phyloP scores from a whole-genome alignment of 192 early-diverging fungal species.

The Backusella psychrophila region DNA sequence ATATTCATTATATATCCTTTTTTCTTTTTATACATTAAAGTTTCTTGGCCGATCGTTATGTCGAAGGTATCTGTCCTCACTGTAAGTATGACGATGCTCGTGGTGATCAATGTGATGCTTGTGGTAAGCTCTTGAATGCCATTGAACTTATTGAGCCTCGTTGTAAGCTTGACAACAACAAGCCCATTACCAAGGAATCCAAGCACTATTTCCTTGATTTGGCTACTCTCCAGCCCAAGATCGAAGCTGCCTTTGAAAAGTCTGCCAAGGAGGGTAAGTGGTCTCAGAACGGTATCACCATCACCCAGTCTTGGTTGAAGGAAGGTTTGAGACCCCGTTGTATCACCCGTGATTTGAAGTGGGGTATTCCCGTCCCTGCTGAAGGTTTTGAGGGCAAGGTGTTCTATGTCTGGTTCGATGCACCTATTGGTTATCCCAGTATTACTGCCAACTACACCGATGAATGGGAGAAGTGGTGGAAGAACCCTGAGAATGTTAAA shows the following conservation, averaged over 20 bases:
- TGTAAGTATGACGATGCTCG: constrained; percentile 91
- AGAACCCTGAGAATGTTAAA: constrained; percentile 93
- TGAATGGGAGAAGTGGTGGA: constrained; percentile 99
- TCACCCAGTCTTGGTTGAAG: constrained; percentile 92
- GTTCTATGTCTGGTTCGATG: constrained; percentile 99
- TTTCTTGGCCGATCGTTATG: constrained; percentile 97
- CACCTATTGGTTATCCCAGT: constrained; percentile 95
- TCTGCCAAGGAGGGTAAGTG: constrained; percentile 72
- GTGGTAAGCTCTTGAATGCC: constrained; percentile 88
- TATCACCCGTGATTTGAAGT: constrained; percentile 98
- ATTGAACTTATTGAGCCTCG: constrained; percentile 89
- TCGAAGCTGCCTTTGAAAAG: constrained; percentile 74
- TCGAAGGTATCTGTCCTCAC: constrained; percentile 93
- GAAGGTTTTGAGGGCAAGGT: constrained; percentile 86
- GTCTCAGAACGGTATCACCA: constrained; percentile 83
- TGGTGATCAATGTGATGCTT: constrained; percentile 98
- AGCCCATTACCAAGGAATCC: constrained; percentile 79
- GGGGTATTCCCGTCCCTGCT: constrained; percentile 94
- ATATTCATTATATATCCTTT: not conserved
- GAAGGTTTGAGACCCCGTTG: constrained; percentile 91
- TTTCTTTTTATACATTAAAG: constrained; percentile 33
- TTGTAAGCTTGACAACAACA: constrained; percentile 89
- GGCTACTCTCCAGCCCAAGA: constrained; percentile 65
- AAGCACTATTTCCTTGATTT: constrained; percentile 93
- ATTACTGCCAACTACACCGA: constrained; percentile 95